These are phyloP conservation scores for Sporisorium exsertum DNA, from an alignment of 1,284 basidiomycete species.

Conservation along the genomic window DNA sequence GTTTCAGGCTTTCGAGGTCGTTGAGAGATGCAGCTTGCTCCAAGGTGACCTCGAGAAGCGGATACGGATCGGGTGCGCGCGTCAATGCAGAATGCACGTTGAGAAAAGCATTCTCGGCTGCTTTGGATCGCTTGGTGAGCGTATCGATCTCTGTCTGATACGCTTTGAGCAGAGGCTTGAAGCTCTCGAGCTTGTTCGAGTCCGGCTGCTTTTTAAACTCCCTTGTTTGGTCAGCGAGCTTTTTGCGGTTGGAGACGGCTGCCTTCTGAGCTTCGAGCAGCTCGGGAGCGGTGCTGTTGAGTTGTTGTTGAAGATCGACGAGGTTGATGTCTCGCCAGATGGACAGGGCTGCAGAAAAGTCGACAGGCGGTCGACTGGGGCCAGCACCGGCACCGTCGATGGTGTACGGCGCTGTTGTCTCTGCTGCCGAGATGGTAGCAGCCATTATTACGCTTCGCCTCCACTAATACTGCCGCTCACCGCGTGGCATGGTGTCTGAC, in stretches of 20 bases:
- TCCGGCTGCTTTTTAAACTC: constrained; percentile 64
- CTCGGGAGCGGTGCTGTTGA: constrained; percentile 37
- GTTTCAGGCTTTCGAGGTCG: constrained; percentile 47
- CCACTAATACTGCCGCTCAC: neutral
- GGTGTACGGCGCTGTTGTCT: constrained; percentile 20
- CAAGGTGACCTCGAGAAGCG: constrained; percentile 90
- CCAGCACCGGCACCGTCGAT: constrained; percentile 23
- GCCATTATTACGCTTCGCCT: constrained; percentile 12
- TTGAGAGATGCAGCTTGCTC: constrained; percentile 67
- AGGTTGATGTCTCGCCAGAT: constrained; percentile 58
- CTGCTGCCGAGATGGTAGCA: constrained; percentile 3
- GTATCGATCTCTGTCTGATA: constrained; percentile 97
- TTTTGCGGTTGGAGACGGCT: constrained; percentile 59
- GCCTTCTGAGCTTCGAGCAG: constrained; percentile 56
- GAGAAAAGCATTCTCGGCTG: constrained; percentile 91
- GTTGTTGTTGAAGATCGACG: constrained; percentile 39
- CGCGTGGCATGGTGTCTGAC: constrained; percentile 2
- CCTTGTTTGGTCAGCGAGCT: constrained; percentile 64
- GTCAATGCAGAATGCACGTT: constrained; percentile 77
- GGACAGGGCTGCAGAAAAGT: constrained; percentile 54
- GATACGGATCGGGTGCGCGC: constrained; percentile 95
- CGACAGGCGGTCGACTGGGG: constrained; percentile 32
- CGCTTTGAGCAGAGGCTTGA: constrained; percentile 63
- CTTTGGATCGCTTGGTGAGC: constrained; percentile 89
- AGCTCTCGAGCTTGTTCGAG: constrained; percentile 52